Percentiles rank a stretch among this genome's conserved stretches.
Evolutionary conservation across 441 rosid species (phyloP).

Genomic region (Omphalea diandra): DNA sequence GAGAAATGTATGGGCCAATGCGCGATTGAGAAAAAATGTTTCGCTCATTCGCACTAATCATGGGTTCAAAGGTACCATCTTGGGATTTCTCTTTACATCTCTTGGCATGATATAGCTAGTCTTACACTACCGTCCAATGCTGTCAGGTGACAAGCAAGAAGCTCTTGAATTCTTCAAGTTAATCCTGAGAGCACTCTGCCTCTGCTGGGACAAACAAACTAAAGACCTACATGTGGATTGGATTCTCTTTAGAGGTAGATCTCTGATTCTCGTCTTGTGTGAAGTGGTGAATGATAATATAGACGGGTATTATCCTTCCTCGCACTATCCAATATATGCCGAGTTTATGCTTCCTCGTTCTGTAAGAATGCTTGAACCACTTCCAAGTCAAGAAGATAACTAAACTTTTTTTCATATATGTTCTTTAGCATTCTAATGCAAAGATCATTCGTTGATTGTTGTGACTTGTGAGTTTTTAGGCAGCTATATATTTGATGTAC

Average conservation of each 20-base stretch:
- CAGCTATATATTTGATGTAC: background rate
- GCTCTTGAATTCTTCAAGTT: conserved; percentile 78
- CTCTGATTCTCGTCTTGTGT: conserved; percentile 68
- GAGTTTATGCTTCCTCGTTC: conserved; percentile 97
- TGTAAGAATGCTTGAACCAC: conserved; percentile 70
- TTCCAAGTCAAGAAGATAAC: conserved; percentile 44
- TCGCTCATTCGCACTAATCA: conserved; percentile 85
- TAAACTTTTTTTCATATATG: conserved; percentile 10
- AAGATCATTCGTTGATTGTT: conserved; percentile 9
- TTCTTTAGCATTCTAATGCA: background rate
- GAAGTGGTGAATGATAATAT: conserved; percentile 86
- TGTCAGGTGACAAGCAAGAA: conserved; percentile 91
- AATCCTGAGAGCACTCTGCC: conserved; percentile 83
- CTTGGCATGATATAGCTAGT: background rate
- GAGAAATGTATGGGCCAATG: conserved; percentile 94
- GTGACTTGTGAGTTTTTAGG: conserved; percentile 5
- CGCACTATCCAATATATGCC: conserved; percentile 84
- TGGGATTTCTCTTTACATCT: conserved; percentile 1
- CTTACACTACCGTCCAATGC: conserved; percentile 33
- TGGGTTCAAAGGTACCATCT: conserved; percentile 71
- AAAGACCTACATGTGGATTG: conserved; percentile 95
- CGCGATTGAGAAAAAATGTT: conserved; percentile 74
- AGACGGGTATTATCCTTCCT: conserved; percentile 85
- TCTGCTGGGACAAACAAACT: conserved; percentile 98
- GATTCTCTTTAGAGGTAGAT: conserved; percentile 94